These are phyloP conservation scores for Ascochyta viciae-villosae DNA, from an alignment of 2,329 filamentous ascomycete genomes.

Conservation along the genomic window DNA sequence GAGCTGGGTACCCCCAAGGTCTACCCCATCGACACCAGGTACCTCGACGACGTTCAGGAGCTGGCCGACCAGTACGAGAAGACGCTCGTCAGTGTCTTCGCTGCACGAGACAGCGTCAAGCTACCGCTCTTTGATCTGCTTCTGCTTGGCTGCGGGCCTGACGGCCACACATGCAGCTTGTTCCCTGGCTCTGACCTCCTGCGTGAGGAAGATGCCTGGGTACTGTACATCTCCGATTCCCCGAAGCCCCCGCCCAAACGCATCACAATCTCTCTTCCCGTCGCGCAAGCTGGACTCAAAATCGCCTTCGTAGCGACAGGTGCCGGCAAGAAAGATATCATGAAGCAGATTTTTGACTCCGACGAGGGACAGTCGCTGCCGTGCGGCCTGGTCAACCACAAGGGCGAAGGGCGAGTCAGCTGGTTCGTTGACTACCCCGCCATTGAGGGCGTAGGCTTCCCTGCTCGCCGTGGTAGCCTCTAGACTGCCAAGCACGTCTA, in stretches of 20 bases:
- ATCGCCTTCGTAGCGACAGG: constrained; percentile 94
- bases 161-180: constrained; percentile 95
- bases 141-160: constrained; percentile 90
- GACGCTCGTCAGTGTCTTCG: constrained; percentile 82
- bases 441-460: constrained; percentile 83
- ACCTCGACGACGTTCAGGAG: constrained; percentile 82
- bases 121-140: constrained; percentile 94
- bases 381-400: constrained; percentile 86
- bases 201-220: constrained; percentile 88
- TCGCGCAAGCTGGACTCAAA: constrained; percentile 84
- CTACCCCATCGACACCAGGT: constrained; percentile 75
- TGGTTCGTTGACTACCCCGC: constrained; percentile 94
- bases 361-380: constrained; percentile 77
- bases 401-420: constrained; percentile 82
- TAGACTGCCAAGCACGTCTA: constrained; percentile 40
- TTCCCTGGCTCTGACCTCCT: constrained; percentile 91
- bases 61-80: constrained; percentile 94
- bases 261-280: constrained; percentile 91
- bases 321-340: constrained; percentile 84
- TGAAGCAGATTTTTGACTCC: constrained; percentile 89
- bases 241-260: constrained; percentile 91
- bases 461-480: constrained; percentile 71
- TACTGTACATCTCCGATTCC: constrained; percentile 88
- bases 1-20: constrained; percentile 72
- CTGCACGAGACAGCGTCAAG: constrained; percentile 90